Evolutionary conservation across 2,329 filamentous ascomycete species (phyloP), one percentile per base, ranked within the genome.

Genomic region (Aspergillus ibericus): DNA sequence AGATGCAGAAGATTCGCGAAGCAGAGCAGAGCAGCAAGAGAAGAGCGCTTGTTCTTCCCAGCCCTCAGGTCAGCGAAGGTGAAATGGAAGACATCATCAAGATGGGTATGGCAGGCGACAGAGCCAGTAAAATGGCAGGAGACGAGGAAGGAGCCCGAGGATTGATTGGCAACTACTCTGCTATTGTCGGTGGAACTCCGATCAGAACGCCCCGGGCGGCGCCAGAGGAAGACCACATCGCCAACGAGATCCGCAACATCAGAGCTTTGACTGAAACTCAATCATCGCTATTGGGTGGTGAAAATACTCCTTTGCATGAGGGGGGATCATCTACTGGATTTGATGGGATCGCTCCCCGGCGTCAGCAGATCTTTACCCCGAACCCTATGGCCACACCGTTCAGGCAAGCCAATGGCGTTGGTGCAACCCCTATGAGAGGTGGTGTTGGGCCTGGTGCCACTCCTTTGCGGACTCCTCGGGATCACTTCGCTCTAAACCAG

Each of bases 31-130:
- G 91, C 78, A 97, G 92, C 81, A 98, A 96, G 78, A 86, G 95
- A 58, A 86, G 92, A 58, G 80, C 88, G 6, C 81, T 99, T n/a
- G 87, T 88, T 47, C 80, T 99, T 25, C 95, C 95, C 8, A 82
- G 90, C 22, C 95, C 95, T 8, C 95, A 99, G 77, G 92, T 99
- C 68, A 88, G 91, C 74, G 95, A 99, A 70, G 84, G 87, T 44
- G 95, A 99, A 77, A 81, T 99, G 59, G 95, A 99, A 71, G 93
- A 97, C 66, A 98, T 99, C 70, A 92, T 99, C 64, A 99, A 99
- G 81, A 96, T 98, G 92, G 93, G 95, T 46, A 90, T 96, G 84
- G 86, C 92, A 60, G 95, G 93, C 36, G 92, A 97, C 70, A 88
- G 89, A 53, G 95, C 95, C 44, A 92, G 88, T 68, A 80, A 83